Percentiles rank a stretch among this genome's conserved stretches.
These are phyloP conservation scores for Elongisporangium prolatum DNA, from an alignment of 352 stramenopile species.

Conservation along the genomic window DNA sequence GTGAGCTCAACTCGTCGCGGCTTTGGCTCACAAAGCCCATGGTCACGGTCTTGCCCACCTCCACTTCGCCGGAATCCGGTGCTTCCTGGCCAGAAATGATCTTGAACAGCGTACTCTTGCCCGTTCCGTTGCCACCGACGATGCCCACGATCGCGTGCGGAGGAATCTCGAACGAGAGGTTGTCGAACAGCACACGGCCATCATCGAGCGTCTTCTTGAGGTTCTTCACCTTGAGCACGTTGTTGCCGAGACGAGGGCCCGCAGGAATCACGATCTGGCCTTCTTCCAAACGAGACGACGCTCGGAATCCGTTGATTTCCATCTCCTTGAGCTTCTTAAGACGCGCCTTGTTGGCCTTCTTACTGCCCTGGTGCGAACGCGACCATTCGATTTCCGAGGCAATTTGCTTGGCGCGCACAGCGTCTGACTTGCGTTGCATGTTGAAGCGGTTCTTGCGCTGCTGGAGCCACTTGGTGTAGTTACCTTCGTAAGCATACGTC, in stretches of 20 bases:
- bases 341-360: conserved; percentile 91
- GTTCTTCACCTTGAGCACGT: conserved; percentile 85
- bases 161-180: conserved; percentile 93
- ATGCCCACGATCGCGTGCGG: conserved; percentile 96
- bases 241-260: conserved; percentile 90
- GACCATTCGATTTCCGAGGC: conserved; percentile 94
- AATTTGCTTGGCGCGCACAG: conserved; percentile 89
- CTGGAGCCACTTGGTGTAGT: conserved; percentile 97
- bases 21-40: conserved; percentile 77
- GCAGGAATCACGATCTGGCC: conserved; percentile 89
- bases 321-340: conserved; percentile 92
- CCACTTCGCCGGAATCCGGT: conserved; percentile 72
- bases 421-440: conserved; percentile 92
- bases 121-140: conserved; percentile 96
- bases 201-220: conserved; percentile 72
- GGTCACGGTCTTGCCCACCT: conserved; percentile 74
- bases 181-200: conserved; percentile 87
- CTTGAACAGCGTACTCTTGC: conserved; percentile 97
- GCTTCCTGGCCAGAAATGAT: conserved; percentile 92
- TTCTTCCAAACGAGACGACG: conserved; percentile 68
- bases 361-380: conserved; percentile 70
- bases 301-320: conserved; percentile 53
- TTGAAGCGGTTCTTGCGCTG: conserved; percentile 93
- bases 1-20: conserved; percentile 60
- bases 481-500: conserved; percentile 97